Base-by-base conservation (phyloP, 371 early-diverging fungal species). In the Lichtheimia hyalospora region DNA sequence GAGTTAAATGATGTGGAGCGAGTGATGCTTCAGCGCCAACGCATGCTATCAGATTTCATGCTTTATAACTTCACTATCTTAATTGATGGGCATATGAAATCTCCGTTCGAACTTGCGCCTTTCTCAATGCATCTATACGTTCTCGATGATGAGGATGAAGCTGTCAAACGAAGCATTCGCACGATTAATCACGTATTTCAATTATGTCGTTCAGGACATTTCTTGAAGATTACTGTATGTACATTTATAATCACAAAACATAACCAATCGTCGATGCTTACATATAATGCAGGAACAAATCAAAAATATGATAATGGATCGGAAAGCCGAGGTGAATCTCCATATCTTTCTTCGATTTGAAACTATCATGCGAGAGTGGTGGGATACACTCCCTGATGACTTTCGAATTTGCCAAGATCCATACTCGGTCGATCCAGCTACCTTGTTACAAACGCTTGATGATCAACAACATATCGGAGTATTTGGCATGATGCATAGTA, bases 311-410 rank as follows among this genome's bases (percentile, higher is more conserved):
- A 8, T 10, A 34, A 34, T 34, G 34, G 34, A 34, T 8, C 34
- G 34, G 0, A 34, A 34, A 10, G 34, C 34, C 10, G 34, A 34
- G 10, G 34, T 55, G 10, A 55, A 41, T 20, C 40, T 55, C 41
- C 43, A 55, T 16, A 8, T 44, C 3, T 42, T 55, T 24, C 6
- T 55, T 14, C 56, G 56, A 14, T 44, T 55, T 14, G 41, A 18
- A 16, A 43, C 39, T 15, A 12, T 25, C 4, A 18, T 55, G 13
- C 39, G 14, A n/a, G 56, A 55, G 44, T 55, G 56, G 56, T 55
- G 56, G 56, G 16, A 0, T 8, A 21, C 42, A 6, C 7, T 55
- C 10, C 56, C 56, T 8, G 25, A 42, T 14, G n/a, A 55, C n/a
- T 27, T 55, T 4, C 18, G 42, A 25, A 6, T 44, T 5, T 55